These are phyloP conservation scores for Emydomyces testavorans DNA, from an alignment of 2,329 filamentous ascomycete genomes.

Conservation along the genomic window DNA sequence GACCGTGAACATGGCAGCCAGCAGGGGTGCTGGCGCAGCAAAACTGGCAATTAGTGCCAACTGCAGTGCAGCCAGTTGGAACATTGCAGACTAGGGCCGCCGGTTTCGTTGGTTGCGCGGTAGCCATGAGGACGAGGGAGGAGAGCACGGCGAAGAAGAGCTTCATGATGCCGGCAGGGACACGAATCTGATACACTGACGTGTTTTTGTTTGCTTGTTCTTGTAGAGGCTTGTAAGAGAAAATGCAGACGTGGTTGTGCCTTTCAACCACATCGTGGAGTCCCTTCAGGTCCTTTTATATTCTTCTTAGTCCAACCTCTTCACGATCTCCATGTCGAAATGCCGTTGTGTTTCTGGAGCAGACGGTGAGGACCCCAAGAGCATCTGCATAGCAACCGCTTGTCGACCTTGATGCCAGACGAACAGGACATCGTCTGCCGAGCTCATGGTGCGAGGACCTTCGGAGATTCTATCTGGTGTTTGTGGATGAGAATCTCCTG, in stretches of 20 bases:
- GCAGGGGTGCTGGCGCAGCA: constrained; percentile 2
- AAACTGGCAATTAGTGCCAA: constrained; percentile 5
- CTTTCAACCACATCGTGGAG: not conserved
- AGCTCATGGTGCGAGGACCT: constrained; percentile 1
- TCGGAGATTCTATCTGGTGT: not conserved
- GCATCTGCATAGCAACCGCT: not conserved
- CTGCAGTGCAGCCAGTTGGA: not conserved
- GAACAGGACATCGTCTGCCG: not conserved
- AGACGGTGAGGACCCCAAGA: constrained; percentile 3
- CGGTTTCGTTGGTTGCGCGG: not conserved
- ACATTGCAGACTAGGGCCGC: not conserved
- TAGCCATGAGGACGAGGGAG: constrained; percentile 3
- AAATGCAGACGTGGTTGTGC: no score
- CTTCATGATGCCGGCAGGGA: constrained; percentile 7
- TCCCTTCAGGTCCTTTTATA: constrained; percentile 4
- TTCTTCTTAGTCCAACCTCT: not conserved
- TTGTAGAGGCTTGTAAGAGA: no score
- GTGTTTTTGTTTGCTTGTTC: not conserved
- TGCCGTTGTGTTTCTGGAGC: not conserved
- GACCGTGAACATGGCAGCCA: constrained; percentile 6
- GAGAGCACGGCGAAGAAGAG: constrained; percentile 3
- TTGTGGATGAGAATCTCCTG: not conserved
- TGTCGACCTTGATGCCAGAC: no score
- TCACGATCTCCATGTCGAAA: not conserved
- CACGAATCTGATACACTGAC: not conserved